Conservation (phyloP, 1,284 basidiomycete genomes). For the Ustilago crameri region DNA sequence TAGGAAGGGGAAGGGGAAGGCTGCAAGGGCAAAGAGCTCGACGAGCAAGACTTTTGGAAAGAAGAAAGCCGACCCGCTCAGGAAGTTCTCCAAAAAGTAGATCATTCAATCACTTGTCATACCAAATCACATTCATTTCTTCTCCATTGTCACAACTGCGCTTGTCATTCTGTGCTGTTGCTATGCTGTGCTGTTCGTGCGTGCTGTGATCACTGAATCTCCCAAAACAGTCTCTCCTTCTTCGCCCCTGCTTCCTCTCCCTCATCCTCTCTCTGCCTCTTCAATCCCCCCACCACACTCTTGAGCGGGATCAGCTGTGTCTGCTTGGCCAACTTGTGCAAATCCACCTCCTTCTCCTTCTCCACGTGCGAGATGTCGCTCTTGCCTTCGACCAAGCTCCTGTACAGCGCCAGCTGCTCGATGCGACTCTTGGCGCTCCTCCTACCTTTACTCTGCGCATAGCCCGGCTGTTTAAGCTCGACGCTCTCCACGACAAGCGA, state of each 20-base stretch:
- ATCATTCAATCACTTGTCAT: background rate
- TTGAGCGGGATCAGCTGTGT: constrained; percentile 21
- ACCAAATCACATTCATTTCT: background rate
- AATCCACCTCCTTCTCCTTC: background rate
- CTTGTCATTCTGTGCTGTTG: no score
- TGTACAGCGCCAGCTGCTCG: constrained; percentile 41
- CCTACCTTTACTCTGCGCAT: constrained; percentile 49
- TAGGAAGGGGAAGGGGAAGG: constrained; percentile 2
- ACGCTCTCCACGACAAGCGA: constrained; percentile 72
- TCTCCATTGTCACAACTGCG: no score
- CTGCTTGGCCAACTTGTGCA: constrained; percentile 4
- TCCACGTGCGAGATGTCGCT: background rate
- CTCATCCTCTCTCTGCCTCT: constrained; percentile 2
- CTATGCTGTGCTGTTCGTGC: no score
- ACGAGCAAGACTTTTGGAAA: constrained; percentile 9
- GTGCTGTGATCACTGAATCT: constrained; percentile 17
- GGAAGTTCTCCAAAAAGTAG: constrained; percentile 54
- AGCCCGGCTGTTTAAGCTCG: constrained; percentile 64
- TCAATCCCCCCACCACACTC: constrained; percentile 6
- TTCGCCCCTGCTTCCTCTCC: background rate
- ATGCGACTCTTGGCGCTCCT: constrained; percentile 49
- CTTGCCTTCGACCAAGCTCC: background rate
- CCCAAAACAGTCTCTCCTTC: constrained; percentile 28
- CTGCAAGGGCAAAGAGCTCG: constrained; percentile 12
- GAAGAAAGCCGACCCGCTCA: constrained; percentile 55